phyloP scores from a whole-genome alignment of 164 flowering plant species.

The Chimonanthus salicifolius region DNA sequence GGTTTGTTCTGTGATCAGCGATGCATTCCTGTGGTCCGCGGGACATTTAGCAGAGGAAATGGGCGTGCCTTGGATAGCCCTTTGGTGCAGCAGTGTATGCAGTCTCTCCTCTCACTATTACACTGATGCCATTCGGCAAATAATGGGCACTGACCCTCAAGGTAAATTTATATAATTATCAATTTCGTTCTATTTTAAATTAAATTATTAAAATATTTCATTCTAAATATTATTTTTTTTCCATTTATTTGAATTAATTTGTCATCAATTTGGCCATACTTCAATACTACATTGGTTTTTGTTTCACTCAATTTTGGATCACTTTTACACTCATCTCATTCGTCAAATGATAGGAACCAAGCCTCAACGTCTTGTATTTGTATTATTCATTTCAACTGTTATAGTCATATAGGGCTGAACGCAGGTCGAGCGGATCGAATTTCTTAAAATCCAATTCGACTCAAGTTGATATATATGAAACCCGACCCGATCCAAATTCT shows the following conservation, averaged over 20 bases:
- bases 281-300: not conserved
- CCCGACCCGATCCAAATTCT: too few species aligned
- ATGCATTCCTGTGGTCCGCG: slow-evolving; percentile 34
- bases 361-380: not conserved
- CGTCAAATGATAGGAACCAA: slow-evolving; percentile 6
- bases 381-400: too few species aligned
- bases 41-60: slow-evolving; percentile 32
- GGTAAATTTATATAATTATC: not conserved
- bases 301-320: not conserved
- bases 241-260: too few species aligned
- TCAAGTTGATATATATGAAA: too few species aligned
- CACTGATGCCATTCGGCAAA: slow-evolving; percentile 23
- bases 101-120: slow-evolving; percentile 20
- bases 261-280: not conserved
- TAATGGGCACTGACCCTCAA: slow-evolving; percentile 1
- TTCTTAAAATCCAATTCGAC: too few species aligned
- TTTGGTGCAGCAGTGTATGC: slow-evolving; percentile 28
- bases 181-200: not conserved
- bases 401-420: too few species aligned
- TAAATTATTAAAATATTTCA: too few species aligned
- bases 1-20: slow-evolving; percentile 30
- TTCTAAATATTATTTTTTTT: too few species aligned
- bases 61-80: slow-evolving; percentile 36
- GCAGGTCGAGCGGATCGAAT: too few species aligned
- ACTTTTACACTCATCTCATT: slow-evolving; percentile 23